Evolutionary conservation across 441 rosid species (phyloP), one percentile per base, ranked within the genome.

Genomic region (Rhodomyrtus psidioides): DNA sequence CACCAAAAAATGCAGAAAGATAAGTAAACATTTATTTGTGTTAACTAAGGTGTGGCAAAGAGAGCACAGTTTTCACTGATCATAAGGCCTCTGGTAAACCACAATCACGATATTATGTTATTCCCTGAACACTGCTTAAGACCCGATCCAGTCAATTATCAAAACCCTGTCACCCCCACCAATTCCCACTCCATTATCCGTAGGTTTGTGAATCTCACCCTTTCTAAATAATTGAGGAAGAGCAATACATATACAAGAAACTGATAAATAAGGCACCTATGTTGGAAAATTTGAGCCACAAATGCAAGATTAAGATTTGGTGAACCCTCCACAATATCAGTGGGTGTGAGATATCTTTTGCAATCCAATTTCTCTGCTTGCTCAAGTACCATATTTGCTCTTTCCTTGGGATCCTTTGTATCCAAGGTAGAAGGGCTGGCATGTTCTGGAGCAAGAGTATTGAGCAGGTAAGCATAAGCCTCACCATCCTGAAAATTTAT

Each of bases 271-370:
- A 59, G 30, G 87, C 87, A 98, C 99, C 99, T 95, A 88, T 95
- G 91, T 88, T 96, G 98, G 87, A 98, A 98, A 90, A 98, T 94
- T 88, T 96, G 96, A 9, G 99, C 99, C 81, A 98, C 99, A 90
- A 98, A 96, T 84, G 98, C 95, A 87, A 98, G 98, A 90, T 98
- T 98, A 87, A 98, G 99, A 93, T 98, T 98, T 87, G 99, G 89
- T 62, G 99, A 96, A 83, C 99, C 99, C 81, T 98, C 99, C 30
- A 95, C 94, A 85, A 98, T 98, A 85, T 98, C 99, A 86, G 93
- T 92, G 55, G 98, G 92, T 89, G 98, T 94, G 81, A 98, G 89
- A 88, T 92, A 98, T 92, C 94, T 91, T 86, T 95, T 90, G 91
- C 99, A 98, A 42, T 94, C 98, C 91, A 98, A 88, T 90, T 95